Evolutionary conservation across 2,329 filamentous ascomycete species (phyloP).

Genomic region (Didymella arachidicola): DNA sequence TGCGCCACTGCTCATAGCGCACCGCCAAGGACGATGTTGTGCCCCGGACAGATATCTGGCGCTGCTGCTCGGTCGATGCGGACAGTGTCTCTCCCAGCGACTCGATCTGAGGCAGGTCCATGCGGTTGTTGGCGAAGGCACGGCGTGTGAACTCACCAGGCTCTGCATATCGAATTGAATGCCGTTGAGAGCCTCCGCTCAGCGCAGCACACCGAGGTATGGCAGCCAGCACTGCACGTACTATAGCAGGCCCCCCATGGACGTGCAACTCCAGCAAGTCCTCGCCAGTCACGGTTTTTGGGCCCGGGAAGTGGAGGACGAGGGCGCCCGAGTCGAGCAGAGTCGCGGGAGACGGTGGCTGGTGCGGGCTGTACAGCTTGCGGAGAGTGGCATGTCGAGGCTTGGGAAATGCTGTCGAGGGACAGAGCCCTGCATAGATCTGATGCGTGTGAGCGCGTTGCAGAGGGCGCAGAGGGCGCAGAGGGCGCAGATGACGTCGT

Average conservation of each 20-base stretch:
- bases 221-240: slow-evolving; percentile 82
- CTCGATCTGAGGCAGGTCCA: slow-evolving; percentile 85
- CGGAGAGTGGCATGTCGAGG: slow-evolving; percentile 75
- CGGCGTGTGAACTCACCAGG: slow-evolving; percentile 94
- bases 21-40: slow-evolving; percentile 72
- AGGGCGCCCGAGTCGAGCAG: slow-evolving; percentile 80
- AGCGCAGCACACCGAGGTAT: slow-evolving; percentile 66
- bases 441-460: slow-evolving; percentile 38
- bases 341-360: slow-evolving; percentile 50
- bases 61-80: slow-evolving; percentile 88
- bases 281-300: slow-evolving; percentile 87
- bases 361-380: slow-evolving; percentile 70
- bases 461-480: too few species aligned
- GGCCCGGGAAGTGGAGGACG: slow-evolving; percentile 81
- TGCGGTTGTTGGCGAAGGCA: slow-evolving; percentile 84
- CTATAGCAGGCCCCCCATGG: slow-evolving; percentile 89
- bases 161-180: slow-evolving; percentile 81
- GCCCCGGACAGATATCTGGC: slow-evolving; percentile 82
- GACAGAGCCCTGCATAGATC: slow-evolving; percentile 72
- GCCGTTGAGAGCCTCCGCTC: background rate
- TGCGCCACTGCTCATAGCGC: slow-evolving; percentile 84
- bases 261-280: slow-evolving; percentile 92
- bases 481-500: too few species aligned
- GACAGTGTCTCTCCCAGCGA: slow-evolving; percentile 67
- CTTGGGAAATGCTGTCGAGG: slow-evolving; percentile 60